Base-by-base conservation (phyloP, 1,284 basidiomycete genomes). In the Austroboletus rostrupii region DNA sequence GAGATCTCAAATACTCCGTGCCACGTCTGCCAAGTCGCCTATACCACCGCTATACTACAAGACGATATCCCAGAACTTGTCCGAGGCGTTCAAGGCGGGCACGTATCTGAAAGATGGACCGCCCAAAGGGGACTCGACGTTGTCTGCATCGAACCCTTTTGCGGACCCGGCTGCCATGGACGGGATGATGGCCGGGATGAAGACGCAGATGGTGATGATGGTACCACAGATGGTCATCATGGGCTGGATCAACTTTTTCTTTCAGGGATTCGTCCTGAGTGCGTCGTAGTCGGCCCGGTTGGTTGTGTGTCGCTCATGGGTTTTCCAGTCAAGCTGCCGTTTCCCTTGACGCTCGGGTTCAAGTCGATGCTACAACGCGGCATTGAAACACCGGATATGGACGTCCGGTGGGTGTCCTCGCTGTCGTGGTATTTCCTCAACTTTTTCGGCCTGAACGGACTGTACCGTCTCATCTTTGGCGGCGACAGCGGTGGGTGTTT, bases 241-340 rank as follows among this genome's bases (percentile, higher is more conserved):
- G 97, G 96, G 95, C 55, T 99, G 97, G 92, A 97, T 99, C 75
- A 97, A 96, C 72, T 95, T 96, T 70, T 99, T 99, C 83, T 99
- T 99, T 74, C 90, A 92, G 57, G 96, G 96, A 31, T 98, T 99
- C 67, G 90, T 99, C 47, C 80, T 97, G 53, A 97, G 96, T 97
- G 68, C 70, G 92, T 84, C 43, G 47, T 43, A 1, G 3, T 45
- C 43, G 37, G 44, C 23, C 11, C 36, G 20, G 51, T 43, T 43
- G 38, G 11, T 14, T 28, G 42, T 33, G 16, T 36, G 33, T 52
- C 19, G 16, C 44, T 46, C 52, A 57, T 3, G 29, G 4, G 26
- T 14, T 17, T 44, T 33, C 19, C 63, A 96, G 93, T 98, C 70
- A 96, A 95, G 66, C 75, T 99, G 0, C 97, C 97, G 0, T 99